These are phyloP conservation scores for Fusarium globosum DNA, from an alignment of 2,329 filamentous ascomycete species.

Conservation along the genomic window DNA sequence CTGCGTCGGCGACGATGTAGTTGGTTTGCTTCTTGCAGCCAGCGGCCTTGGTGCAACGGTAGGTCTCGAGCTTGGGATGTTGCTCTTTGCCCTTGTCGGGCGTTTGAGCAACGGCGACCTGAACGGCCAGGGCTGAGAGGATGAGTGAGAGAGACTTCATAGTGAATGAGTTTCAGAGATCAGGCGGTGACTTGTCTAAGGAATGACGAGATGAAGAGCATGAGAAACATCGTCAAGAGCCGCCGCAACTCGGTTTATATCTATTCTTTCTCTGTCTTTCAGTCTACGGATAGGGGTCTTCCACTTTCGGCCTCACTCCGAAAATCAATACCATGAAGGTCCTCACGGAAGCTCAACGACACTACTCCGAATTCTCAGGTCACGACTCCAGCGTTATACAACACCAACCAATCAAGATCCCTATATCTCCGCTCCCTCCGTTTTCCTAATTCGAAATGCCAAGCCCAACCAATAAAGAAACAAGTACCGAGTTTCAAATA, in stretches of 20 bases:
- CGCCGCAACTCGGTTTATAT: constrained; percentile 17
- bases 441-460: constrained; percentile 4
- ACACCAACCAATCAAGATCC: constrained; percentile 17
- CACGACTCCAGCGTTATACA: background rate
- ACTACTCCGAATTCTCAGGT: background rate
- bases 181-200: background rate
- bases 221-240: background rate
- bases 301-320: constrained; percentile 2
- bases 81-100: constrained; percentile 55
- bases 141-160: constrained; percentile 20
- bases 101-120: constrained; percentile 48
- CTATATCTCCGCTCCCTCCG: constrained; percentile 20
- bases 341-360: background rate
- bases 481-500: constrained; percentile 17
- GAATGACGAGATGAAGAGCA: background rate
- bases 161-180: background rate
- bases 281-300: constrained; percentile 1
- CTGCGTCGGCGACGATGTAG: constrained; percentile 62
- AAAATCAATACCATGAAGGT: background rate
- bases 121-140: constrained; percentile 12
- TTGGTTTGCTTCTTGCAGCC: constrained; percentile 61
- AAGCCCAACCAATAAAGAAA: background rate
- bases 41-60: constrained; percentile 60
- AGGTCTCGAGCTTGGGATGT: constrained; percentile 64
- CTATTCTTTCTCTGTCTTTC: background rate